Percentiles rank a stretch among this genome's conserved stretches.
Evolutionary conservation across 225 moss, liverwort and hornwort genomes (phyloP).

Genomic region (Climacium dendroides): DNA sequence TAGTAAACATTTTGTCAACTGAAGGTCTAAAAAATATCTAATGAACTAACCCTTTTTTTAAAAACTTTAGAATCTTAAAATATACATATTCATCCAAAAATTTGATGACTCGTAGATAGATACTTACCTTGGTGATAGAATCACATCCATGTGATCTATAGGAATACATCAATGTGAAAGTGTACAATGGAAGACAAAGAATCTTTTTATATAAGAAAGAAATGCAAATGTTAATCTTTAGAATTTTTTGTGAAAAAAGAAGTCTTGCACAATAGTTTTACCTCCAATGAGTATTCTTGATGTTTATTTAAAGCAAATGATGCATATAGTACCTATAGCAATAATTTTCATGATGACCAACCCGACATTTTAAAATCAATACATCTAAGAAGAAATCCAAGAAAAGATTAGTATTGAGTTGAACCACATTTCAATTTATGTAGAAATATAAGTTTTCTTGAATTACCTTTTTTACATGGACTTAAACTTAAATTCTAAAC

Average conservation of each 20-base stretch:
- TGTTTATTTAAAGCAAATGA: not conserved
- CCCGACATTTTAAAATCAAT: accelerated
- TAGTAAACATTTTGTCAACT: too few relatives aligned
- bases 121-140: not conserved
- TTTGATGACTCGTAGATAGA: not conserved
- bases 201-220: too few relatives aligned
- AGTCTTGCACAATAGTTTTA: not conserved
- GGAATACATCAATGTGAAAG: accelerated
- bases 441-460: not conserved
- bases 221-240: accelerated
- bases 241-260: accelerated
- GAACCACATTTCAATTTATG: not conserved
- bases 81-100: not conserved
- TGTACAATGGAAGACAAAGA: too few relatives aligned
- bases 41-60: too few relatives aligned
- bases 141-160: not conserved
- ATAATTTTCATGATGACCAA: accelerated
- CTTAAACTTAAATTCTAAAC: not conserved
- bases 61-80: not conserved
- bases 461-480: too few relatives aligned
- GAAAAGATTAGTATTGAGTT: not conserved
- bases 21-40: not conserved
- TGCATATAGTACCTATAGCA: accelerated
- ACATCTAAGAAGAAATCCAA: not conserved
- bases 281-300: accelerated